Conservation (phyloP, 2,329 filamentous ascomycete genomes). For the Colletotrichum simmondsii region DNA sequence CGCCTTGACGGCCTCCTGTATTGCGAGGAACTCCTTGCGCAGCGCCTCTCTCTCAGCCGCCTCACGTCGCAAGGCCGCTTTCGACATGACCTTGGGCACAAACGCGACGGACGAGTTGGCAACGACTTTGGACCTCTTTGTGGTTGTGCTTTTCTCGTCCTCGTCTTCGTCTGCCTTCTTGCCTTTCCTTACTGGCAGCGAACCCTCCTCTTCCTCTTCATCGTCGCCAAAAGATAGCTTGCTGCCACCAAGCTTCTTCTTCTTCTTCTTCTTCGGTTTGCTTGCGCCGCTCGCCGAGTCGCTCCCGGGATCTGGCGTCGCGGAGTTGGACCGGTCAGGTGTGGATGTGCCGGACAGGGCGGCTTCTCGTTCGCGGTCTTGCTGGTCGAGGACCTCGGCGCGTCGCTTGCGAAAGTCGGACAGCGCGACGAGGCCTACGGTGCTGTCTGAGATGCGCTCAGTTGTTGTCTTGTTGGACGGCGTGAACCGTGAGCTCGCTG, state of each 20-base stretch:
- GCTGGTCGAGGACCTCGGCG: conserved; percentile 91
- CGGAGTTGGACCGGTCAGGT: conserved; percentile 59
- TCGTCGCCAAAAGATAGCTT: conserved; percentile 75
- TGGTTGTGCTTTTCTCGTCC: neutral
- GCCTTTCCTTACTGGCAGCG: conserved; percentile 40
- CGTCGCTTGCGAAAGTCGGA: conserved; percentile 96
- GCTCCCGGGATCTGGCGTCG: conserved; percentile 57
- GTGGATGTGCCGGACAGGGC: conserved; percentile 58
- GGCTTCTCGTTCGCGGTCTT: conserved; percentile 81
- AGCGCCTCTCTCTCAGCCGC: conserved; percentile 82
- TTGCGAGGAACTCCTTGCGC: conserved; percentile 81
- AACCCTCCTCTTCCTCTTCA: conserved; percentile 68
- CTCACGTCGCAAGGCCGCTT: conserved; percentile 83
- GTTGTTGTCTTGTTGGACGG: conserved; percentile 81
- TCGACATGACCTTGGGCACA: conserved; percentile 74
- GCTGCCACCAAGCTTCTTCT: conserved; percentile 53
- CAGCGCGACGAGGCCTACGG: conserved; percentile 89
- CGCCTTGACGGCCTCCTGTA: conserved; percentile 88
- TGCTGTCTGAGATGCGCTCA: conserved; percentile 85
- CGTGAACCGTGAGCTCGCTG: conserved; percentile 71
- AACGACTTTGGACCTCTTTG: conserved; percentile 61
- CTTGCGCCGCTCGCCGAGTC: conserved; percentile 42
- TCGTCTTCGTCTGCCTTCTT: conserved; percentile 30
- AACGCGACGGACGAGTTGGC: conserved; percentile 71
- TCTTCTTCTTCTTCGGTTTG: conserved; percentile 58